Percentiles rank a stretch among this genome's conserved stretches.
phyloP scores from a whole-genome alignment of 306 rosid genomes.

The Adenanthera pavonina region DNA sequence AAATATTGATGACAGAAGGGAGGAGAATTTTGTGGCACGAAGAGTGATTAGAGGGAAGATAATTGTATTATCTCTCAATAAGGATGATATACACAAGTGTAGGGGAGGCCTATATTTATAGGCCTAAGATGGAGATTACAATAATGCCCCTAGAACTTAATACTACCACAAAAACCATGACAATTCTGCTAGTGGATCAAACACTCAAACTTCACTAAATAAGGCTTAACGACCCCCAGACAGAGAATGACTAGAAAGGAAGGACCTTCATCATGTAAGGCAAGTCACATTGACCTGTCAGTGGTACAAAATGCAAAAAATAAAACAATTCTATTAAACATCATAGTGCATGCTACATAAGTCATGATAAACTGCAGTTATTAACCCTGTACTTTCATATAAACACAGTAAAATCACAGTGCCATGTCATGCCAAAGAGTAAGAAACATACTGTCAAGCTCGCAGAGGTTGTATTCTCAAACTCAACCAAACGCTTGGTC shows the following conservation, averaged over 20 bases:
- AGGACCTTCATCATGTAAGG: background rate
- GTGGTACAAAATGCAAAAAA: background rate
- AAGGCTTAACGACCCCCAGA: background rate
- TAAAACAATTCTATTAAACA: slow-evolving; percentile 6
- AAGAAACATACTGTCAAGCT: slow-evolving; percentile 78
- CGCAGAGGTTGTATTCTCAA: slow-evolving; percentile 87
- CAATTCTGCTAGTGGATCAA: background rate
- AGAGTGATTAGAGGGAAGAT: too few relatives aligned
- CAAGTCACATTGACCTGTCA: background rate
- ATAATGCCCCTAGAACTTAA: too few relatives aligned
- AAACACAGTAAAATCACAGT: background rate
- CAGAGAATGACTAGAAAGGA: background rate
- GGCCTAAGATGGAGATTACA: too few relatives aligned
- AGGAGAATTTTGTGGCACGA: too few relatives aligned
- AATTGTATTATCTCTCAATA: too few relatives aligned
- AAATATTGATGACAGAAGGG: too few relatives aligned
- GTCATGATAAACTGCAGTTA: background rate
- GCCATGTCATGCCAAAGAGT: background rate
- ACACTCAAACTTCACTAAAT: background rate
- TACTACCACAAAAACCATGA: background rate
- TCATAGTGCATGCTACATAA: background rate
- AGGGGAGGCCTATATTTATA: too few relatives aligned
- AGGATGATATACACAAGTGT: too few relatives aligned
- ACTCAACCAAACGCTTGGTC: slow-evolving; percentile 85
- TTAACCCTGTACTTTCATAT: slow-evolving; percentile 25